These are phyloP conservation scores for Mycotypha africana DNA, from an alignment of 371 early-diverging fungal genomes.

Conservation along the genomic window DNA sequence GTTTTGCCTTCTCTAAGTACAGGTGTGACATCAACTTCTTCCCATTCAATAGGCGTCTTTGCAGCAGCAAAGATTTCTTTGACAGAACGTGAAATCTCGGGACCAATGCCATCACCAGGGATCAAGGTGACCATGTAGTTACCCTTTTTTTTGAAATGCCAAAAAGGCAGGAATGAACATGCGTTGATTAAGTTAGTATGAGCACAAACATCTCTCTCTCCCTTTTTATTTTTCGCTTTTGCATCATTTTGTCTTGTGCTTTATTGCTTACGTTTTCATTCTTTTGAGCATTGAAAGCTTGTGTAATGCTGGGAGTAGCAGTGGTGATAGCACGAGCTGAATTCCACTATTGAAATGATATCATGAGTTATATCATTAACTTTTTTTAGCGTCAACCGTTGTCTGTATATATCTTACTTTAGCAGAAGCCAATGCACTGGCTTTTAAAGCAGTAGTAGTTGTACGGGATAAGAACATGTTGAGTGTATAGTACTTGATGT, in stretches of 20 bases:
- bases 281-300: conserved; percentile 59
- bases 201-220: too few relatives aligned
- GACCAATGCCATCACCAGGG: conserved; percentile 99
- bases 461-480: conserved; percentile 33
- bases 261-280: conserved; percentile 61
- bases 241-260: too few relatives aligned
- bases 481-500: not conserved
- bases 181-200: too few relatives aligned
- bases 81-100: conserved; percentile 94
- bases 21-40: conserved; percentile 93
- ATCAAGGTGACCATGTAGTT: conserved; percentile 90
- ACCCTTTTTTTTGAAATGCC: too few relatives aligned
- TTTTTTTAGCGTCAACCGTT: not conserved
- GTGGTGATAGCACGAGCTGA: conserved; percentile 49
- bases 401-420: conserved; percentile 14
- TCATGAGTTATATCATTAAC: too few relatives aligned
- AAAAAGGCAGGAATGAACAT: too few relatives aligned
- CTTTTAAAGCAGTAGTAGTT: conserved; percentile 27
- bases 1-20: conserved; percentile 89
- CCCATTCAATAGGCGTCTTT: conserved; percentile 95
- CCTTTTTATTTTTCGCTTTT: not conserved
- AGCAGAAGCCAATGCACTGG: conserved; percentile 23
- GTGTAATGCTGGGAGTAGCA: conserved; percentile 54
- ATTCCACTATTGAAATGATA: too few relatives aligned
- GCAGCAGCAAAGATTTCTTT: conserved; percentile 91